Conservation (phyloP, 116 monocot genomes). For the Zostera marina region DNA sequence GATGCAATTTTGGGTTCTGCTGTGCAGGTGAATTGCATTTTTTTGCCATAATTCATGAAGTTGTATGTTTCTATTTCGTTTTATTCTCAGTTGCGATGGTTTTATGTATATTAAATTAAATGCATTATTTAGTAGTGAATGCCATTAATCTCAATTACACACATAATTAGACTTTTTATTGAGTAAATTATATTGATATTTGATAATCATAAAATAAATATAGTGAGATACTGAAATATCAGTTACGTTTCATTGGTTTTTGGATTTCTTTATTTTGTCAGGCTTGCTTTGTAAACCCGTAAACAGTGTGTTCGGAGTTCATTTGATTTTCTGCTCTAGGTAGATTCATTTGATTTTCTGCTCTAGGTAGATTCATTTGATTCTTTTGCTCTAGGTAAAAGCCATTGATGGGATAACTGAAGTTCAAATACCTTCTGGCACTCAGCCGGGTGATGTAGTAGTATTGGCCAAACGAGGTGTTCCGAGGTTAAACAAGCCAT, state of each 20-base stretch:
- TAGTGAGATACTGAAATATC: no score
- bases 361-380: slow-evolving; percentile 24
- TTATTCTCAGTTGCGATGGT: not conserved
- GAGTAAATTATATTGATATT: no score
- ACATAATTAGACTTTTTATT: no score
- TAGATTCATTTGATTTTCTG: slow-evolving; percentile 22
- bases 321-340: not conserved
- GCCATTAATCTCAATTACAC: no score
- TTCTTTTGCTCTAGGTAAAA: no score
- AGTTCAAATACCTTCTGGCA: slow-evolving; percentile 89
- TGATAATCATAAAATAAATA: no score
- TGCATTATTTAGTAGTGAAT: no score
- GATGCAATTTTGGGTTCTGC: slow-evolving; percentile 81
- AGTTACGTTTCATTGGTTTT: no score
- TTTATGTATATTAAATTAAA: no score
- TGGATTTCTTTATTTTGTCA: no score
- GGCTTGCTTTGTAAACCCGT: not conserved
- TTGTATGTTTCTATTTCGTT: not conserved
- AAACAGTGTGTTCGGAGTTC: not conserved
- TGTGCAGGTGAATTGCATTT: slow-evolving; percentile 41
- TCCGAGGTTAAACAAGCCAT: slow-evolving; percentile 81
- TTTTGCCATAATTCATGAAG: slow-evolving; percentile 7
- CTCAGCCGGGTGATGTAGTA: slow-evolving; percentile 87
- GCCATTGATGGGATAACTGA: slow-evolving; percentile 82
- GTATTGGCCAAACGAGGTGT: slow-evolving; percentile 78